A percentile compares a stretch with the other conserved stretches of the same genome.
phyloP scores from a whole-genome alignment of 179 eudicot species.

The Silene noctiflora region DNA sequence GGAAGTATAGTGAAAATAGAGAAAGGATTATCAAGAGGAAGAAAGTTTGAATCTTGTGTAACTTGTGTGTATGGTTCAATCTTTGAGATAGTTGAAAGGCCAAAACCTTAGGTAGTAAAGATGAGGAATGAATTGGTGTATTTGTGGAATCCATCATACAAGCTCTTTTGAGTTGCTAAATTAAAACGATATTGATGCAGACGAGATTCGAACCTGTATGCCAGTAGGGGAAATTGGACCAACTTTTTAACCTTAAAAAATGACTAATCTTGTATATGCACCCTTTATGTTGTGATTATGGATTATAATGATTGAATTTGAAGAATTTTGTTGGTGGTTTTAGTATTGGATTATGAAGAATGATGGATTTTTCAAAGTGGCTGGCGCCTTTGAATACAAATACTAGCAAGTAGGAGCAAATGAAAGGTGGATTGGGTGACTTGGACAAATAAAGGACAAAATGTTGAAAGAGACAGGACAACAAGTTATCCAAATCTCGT shows the following conservation, averaged over 20 bases:
- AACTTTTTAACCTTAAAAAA: no score
- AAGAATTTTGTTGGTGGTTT: background rate
- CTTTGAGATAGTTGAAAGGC: constrained; percentile 21
- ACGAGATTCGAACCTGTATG: no score
- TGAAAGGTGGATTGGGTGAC: background rate
- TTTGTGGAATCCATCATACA: constrained; percentile 18
- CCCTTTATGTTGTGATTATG: background rate
- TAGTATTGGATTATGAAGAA: constrained; percentile 6
- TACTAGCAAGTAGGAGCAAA: background rate
- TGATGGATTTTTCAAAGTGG: constrained; percentile 18
- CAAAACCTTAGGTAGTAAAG: constrained; percentile 26
- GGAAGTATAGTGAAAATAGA: constrained; percentile 23
- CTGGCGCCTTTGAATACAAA: background rate
- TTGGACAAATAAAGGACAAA: background rate
- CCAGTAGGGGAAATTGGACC: no score
- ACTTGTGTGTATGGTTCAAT: constrained; percentile 20
- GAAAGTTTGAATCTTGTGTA: constrained; percentile 9
- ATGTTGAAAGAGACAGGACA: constrained; percentile 16
- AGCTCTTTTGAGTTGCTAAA: background rate
- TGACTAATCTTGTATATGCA: background rate
- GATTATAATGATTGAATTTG: background rate
- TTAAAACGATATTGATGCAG: background rate
- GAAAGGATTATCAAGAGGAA: constrained; percentile 21
- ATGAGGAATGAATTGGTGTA: background rate
- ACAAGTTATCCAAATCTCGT: constrained; percentile 12